A percentile compares a stretch with the other conserved stretches of the same genome.
Evolutionary conservation across 1,284 basidiomycete genomes (phyloP).

Genomic region (Tilletia walkeri): DNA sequence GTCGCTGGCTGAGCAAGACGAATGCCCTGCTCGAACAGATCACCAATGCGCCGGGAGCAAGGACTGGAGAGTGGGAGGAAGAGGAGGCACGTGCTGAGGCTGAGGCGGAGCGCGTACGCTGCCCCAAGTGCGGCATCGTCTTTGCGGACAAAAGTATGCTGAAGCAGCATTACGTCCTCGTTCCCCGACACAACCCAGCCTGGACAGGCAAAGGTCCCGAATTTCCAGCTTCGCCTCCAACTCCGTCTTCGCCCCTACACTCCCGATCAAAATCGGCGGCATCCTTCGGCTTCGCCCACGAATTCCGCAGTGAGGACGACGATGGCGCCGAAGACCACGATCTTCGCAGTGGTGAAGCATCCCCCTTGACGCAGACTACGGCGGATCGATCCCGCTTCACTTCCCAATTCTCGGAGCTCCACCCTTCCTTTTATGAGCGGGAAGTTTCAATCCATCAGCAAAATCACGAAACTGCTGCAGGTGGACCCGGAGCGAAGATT

Average conservation of each 20-base stretch:
- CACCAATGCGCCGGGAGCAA: constrained; percentile 12
- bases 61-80: not conserved
- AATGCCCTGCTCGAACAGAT: constrained; percentile 15
- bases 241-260: not conserved
- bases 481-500: not conserved
- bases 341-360: not conserved
- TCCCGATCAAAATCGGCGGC: not conserved
- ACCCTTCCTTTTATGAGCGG: constrained; percentile 12
- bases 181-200: constrained; percentile 1
- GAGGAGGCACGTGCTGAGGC: not conserved
- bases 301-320: not conserved
- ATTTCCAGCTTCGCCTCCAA: not conserved
- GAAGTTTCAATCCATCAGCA: not conserved
- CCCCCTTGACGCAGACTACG: not conserved
- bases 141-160: constrained; percentile 5
- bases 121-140: constrained; percentile 3
- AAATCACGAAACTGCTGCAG: not conserved
- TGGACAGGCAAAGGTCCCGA: constrained; percentile 2
- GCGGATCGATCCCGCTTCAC: not conserved
- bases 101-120: constrained; percentile 10
- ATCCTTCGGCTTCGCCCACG: not conserved
- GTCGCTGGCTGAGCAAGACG: constrained; percentile 15
- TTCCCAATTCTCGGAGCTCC: constrained; percentile 11
- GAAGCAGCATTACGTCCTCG: constrained; percentile 15
- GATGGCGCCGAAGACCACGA: not conserved